phyloP scores from a whole-genome alignment of 768 basidiomycete species.

The Piloderma croceum region DNA sequence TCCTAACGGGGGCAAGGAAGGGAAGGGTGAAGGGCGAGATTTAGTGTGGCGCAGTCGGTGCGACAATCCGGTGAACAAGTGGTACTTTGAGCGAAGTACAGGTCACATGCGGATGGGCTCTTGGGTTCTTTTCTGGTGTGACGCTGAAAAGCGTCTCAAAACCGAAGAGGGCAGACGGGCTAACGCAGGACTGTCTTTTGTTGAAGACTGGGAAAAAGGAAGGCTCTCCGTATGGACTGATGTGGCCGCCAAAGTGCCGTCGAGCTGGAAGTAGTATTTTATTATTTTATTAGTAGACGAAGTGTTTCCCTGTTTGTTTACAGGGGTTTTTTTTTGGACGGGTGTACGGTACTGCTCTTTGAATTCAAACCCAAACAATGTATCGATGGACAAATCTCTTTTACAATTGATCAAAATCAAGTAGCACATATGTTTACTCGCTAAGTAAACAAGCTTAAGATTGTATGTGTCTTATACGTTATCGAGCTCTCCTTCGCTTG shows the following conservation, averaged over 20 bases:
- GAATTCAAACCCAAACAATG: too few species aligned
- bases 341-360: too few species aligned
- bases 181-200: constrained; percentile 59
- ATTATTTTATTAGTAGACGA: too few species aligned
- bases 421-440: too few species aligned
- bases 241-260: constrained; percentile 65
- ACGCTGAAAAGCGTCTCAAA: constrained; percentile 82
- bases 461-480: too few species aligned
- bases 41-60: constrained; percentile 92
- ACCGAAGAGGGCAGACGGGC: constrained; percentile 61
- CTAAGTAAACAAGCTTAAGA: too few species aligned
- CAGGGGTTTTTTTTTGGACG: too few species aligned
- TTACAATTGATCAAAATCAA: too few species aligned
- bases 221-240: constrained; percentile 65
- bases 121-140: constrained; percentile 98
- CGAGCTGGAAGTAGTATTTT: constrained; percentile 58
- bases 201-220: constrained; percentile 74
- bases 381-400: too few species aligned
- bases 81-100: constrained; percentile 96
- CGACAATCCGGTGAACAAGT: constrained; percentile 96
- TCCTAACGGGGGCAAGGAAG: constrained; percentile 89
- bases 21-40: constrained; percentile 85
- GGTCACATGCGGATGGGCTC: constrained; percentile 82
- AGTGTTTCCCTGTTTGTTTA: too few species aligned
- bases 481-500: too few species aligned